These are phyloP conservation scores for Gaertneriomyces sp. DNA, from an alignment of 192 early-diverging fungal species.

Conservation along the genomic window DNA sequence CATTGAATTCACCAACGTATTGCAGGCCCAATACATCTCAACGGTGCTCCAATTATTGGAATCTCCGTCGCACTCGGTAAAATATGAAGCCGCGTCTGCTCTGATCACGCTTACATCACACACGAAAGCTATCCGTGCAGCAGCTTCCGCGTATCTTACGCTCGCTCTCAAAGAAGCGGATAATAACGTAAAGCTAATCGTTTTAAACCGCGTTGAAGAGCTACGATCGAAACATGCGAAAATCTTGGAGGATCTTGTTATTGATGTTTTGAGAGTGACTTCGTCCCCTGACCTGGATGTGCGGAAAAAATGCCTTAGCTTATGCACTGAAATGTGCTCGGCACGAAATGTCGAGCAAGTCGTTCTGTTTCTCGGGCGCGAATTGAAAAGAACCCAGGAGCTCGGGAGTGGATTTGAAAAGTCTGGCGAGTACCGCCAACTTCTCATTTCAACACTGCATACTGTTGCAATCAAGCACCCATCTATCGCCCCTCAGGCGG, in stretches of 20 bases:
- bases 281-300: slow-evolving; percentile 92
- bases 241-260: slow-evolving; percentile 87
- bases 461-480: slow-evolving; percentile 92
- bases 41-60: slow-evolving; percentile 83
- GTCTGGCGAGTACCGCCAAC: slow-evolving; percentile 89
- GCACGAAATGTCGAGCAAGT: slow-evolving; percentile 91
- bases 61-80: slow-evolving; percentile 80
- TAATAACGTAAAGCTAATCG: slow-evolving; percentile 97
- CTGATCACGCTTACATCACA: slow-evolving; percentile 83
- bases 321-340: slow-evolving; percentile 89
- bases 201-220: slow-evolving; percentile 85
- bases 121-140: slow-evolving; percentile 86
- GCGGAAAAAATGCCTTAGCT: slow-evolving; percentile 77
- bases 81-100: slow-evolving; percentile 96
- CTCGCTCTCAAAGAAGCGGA: slow-evolving; percentile 90
- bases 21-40: slow-evolving; percentile 83
- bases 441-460: slow-evolving; percentile 96
- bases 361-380: slow-evolving; percentile 90
- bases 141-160: slow-evolving; percentile 86
- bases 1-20: not conserved
- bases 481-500: slow-evolving; percentile 93
- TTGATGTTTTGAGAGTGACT: slow-evolving; percentile 93
- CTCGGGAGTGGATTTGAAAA: slow-evolving; percentile 74
- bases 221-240: slow-evolving; percentile 84
- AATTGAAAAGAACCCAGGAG: slow-evolving; percentile 88